phyloP scores from a whole-genome alignment of 352 stramenopile species.

The Pythium phragmiticola region DNA sequence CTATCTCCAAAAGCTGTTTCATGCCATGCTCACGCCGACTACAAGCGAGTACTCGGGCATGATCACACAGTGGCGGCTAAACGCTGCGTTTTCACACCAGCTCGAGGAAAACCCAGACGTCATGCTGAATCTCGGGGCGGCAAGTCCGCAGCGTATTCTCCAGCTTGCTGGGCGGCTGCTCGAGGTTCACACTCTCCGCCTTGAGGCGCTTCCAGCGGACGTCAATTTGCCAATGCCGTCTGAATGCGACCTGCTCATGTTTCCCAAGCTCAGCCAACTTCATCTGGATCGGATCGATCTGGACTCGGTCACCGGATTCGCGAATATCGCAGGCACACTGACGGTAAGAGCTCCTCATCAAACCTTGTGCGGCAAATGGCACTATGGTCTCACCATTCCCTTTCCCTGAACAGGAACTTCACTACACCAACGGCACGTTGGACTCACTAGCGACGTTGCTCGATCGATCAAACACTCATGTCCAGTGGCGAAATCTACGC shows the following conservation, averaged over 20 bases:
- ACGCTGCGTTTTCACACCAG: conserved; percentile 1
- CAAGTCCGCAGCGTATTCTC: conserved; percentile 17
- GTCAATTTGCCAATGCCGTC: conserved; percentile 5
- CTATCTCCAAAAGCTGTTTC: conserved; percentile 21
- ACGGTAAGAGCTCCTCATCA: neutral
- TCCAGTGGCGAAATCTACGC: conserved; percentile 7
- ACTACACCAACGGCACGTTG: conserved; percentile 5
- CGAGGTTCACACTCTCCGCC: conserved; percentile 11
- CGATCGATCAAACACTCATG: neutral
- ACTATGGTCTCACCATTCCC: neutral
- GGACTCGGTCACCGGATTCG: neutral
- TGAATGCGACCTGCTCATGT: conserved; percentile 14
- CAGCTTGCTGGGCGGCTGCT: conserved; percentile 15
- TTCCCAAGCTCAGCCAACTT: conserved; percentile 6
- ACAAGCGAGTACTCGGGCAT: conserved; percentile 4
- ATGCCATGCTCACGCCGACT: conserved; percentile 13
- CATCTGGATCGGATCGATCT: conserved; percentile 9
- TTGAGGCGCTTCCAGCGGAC: neutral
- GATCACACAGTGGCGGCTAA: conserved; percentile 20
- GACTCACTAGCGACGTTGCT: conserved; percentile 1
- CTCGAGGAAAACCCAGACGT: neutral
- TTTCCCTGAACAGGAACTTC: conserved; percentile 3
- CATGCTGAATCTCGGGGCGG: neutral
- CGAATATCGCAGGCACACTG: conserved; percentile 1
- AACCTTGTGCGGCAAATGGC: neutral